Evolutionary conservation across 345 rosid genomes (phyloP).

Genomic region (Pugionium dolabratum): DNA sequence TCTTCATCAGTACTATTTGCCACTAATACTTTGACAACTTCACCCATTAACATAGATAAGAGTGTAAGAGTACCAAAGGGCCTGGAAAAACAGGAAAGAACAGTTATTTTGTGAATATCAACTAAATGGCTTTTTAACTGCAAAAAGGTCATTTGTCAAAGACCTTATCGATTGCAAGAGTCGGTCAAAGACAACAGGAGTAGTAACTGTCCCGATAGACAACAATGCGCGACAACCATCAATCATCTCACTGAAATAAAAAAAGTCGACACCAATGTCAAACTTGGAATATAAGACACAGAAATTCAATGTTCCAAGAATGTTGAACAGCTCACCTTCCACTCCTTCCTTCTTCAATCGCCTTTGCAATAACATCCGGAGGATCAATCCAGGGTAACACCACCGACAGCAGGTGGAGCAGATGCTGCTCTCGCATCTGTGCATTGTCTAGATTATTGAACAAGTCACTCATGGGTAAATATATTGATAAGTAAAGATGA

Average conservation of each 20-base stretch:
- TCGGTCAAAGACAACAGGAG: slow-evolving; percentile 66
- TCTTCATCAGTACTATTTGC: slow-evolving; percentile 63
- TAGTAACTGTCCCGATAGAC: slow-evolving; percentile 76
- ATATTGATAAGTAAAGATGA: slow-evolving; percentile 16
- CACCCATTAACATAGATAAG: slow-evolving; percentile 84
- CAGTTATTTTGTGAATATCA: slow-evolving; percentile 14
- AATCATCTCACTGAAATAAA: slow-evolving; percentile 79
- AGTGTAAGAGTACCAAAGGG: slow-evolving; percentile 83
- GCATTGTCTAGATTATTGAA: slow-evolving; percentile 63
- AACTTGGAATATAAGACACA: slow-evolving; percentile 30
- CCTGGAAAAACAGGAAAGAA: slow-evolving; percentile 55
- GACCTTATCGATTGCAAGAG: slow-evolving; percentile 85
- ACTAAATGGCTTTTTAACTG: slow-evolving; percentile 12
- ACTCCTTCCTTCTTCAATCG: slow-evolving; percentile 84
- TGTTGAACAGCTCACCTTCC: slow-evolving; percentile 62
- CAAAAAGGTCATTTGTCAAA: slow-evolving; percentile 26
- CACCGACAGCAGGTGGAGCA: slow-evolving; percentile 82
- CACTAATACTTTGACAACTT: slow-evolving; percentile 78
- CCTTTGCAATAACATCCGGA: slow-evolving; percentile 72
- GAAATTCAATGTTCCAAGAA: slow-evolving; percentile 30
- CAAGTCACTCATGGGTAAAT: slow-evolving; percentile 39
- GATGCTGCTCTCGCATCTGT: slow-evolving; percentile 77
- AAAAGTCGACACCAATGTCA: slow-evolving; percentile 32
- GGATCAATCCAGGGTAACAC: slow-evolving; percentile 89
- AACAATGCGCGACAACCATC: slow-evolving; percentile 97